Evolutionary conservation across 192 early-diverging fungal species (phyloP), one percentile per base, ranked within the genome.

Genomic region (Coemansia sp.): DNA sequence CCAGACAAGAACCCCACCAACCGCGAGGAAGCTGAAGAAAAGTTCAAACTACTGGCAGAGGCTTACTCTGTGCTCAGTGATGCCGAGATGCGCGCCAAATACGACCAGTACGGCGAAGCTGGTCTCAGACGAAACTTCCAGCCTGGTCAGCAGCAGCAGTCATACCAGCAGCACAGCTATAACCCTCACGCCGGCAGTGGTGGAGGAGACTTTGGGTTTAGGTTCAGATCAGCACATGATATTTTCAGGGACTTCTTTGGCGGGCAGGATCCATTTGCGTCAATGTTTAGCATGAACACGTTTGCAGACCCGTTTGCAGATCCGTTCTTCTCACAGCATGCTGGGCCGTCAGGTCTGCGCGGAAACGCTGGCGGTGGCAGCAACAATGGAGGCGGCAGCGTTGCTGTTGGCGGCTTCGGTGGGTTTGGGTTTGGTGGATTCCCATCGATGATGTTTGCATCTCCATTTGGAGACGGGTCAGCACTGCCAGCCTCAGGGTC

Each of bases 1-100:
- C 88, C 89, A 0, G 87, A 88, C 77, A 85, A 85, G 50, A 81
- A 83, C 50, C 66, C 66, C 47, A 55, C 55, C 37, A 66, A 69
- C 55, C 74, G 66, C 44, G 61, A 66, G 11, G 64, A 44, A 13
- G 81, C 81, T 0, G 69, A 66, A 25, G 63, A 72, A 34, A 66
- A 61, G 62, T 82, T 82, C 66, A 80, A 82, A 51, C 59, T 66
- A 25, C 49, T 82, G 18, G 62, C 81, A 27, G 69, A 81, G 48
- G 80, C 80, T 2, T 81, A 81, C 44, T 66, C 69, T 9, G 80
- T 81, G 48, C 67, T 81, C n/a, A 75, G 66, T 21, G 80, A 81
- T 50, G 21, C 56, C 8, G 64, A 76, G 2, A 23, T 43, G 23
- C 72, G 80, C 10, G 22, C 53, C 50, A 57, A 53, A 18, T 81